Evolutionary conservation across 2,329 filamentous ascomycete species (phyloP).

Genomic region (Fusarium secorum): DNA sequence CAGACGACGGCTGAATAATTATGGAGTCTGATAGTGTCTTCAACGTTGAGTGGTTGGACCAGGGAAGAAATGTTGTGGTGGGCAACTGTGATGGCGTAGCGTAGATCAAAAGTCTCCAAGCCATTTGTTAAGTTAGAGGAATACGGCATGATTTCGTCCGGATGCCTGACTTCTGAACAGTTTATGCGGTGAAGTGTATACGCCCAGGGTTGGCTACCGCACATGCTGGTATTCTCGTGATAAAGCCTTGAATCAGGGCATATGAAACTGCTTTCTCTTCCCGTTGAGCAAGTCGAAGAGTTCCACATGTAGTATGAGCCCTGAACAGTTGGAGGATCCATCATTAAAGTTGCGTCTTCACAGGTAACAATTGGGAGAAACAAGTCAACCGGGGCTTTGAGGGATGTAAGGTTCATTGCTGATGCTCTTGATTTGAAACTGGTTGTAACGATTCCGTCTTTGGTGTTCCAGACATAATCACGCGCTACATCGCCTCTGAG

Average conservation of each 20-base stretch:
- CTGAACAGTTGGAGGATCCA: background rate
- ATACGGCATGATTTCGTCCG: too few species aligned
- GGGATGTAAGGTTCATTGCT: fast-evolving
- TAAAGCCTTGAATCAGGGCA: background rate
- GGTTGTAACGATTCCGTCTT: fast-evolving
- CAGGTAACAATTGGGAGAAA: fast-evolving
- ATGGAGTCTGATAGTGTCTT: fast-evolving
- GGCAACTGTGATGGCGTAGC: background rate
- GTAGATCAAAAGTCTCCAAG: background rate
- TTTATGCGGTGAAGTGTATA: background rate
- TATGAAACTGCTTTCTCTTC: fast-evolving
- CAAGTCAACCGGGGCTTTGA: background rate
- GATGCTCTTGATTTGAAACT: fast-evolving
- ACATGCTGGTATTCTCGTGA: background rate
- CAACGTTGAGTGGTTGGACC: background rate
- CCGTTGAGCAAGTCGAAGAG: fast-evolving
- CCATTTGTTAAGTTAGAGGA: too few species aligned
- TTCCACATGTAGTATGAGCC: background rate
- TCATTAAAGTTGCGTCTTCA: background rate
- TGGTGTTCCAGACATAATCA: background rate
- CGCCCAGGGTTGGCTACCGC: background rate
- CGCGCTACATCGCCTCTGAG: background rate
- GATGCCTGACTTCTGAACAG: fast-evolving
- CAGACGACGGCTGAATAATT: fast-evolving
- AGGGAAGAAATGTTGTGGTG: background rate